Evolutionary conservation across 768 basidiomycete genomes (phyloP), one percentile per base, ranked within the genome.

Genomic region (Heimioporus sp.): DNA sequence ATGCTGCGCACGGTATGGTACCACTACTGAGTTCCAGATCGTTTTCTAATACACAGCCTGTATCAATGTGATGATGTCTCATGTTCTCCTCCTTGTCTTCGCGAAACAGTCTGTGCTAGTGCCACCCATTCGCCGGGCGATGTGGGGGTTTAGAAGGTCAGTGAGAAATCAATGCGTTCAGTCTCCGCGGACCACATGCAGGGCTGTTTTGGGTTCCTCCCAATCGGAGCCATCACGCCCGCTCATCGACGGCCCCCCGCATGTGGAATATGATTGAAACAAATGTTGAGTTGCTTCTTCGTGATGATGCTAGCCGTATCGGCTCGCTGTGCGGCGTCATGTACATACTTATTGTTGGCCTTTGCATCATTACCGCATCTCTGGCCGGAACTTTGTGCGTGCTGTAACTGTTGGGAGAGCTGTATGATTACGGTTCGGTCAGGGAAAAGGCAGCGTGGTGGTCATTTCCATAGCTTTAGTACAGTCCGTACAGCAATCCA

Each of bases 171-270:
- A 19, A 37, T 39, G 12, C 24, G 24, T 32, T 40, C 48, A 30
- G 52, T n/a, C 45, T 61, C 67, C 65, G 62, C 61, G 67, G 67
- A 69, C 52, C 39, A 48, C 20, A 43, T 38, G 54, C 19, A 53
- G 51, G 42, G 51, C 38, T 51, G 52, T 56, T 64, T 55, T 34
- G 43, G 52, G 39, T 21, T 31, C 11, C 54, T 38, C 35, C 38
- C 51, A 51, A 51, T 43, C 51, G 38, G 64, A 53, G 49, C 43
- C 46, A 52, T 61, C 57, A 50, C 43, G 34, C 53, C 46, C 30
- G 54, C 61, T 40, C 59, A 28, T 62, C 42, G 59, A 61, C 62
- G 64, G 62, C 47, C 57, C 49, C 56, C 65, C 60, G 47, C 52
- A 60, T 24, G 17, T 49, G 46, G 41, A 46, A 28, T 36, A 47